phyloP scores from a whole-genome alignment of 805 yeast genomes.

The Lachancea meyersii region DNA sequence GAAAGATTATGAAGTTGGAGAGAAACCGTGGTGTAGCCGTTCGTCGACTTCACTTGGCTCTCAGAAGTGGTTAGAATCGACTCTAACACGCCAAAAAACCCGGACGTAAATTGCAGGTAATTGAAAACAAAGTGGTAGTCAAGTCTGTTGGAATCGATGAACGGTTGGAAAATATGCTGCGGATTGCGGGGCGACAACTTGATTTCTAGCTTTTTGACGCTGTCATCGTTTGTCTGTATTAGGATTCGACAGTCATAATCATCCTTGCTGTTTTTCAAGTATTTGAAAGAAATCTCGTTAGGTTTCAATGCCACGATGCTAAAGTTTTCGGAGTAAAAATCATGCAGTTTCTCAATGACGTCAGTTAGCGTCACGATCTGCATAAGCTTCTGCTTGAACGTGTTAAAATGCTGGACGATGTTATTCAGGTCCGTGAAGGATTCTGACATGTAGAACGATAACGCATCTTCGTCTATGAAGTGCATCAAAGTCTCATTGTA shows the following conservation, averaged over 20 bases:
- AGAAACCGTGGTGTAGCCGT: slow-evolving; percentile 18
- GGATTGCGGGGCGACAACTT: slow-evolving; percentile 30
- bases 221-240: slow-evolving; percentile 26
- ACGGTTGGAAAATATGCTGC: slow-evolving; percentile 31
- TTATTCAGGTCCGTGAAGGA: slow-evolving; percentile 22
- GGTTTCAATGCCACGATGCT: slow-evolving; percentile 29
- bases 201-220: slow-evolving; percentile 27
- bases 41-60: neutral
- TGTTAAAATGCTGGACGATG: slow-evolving; percentile 23
- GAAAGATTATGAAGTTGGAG: slow-evolving; percentile 27
- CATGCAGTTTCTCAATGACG: slow-evolving; percentile 31
- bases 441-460: slow-evolving; percentile 28
- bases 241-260: slow-evolving; percentile 31
- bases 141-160: slow-evolving; percentile 24
- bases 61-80: slow-evolving; percentile 1
- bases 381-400: slow-evolving; percentile 29
- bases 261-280: slow-evolving; percentile 22
- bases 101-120: slow-evolving; percentile 31
- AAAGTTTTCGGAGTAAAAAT: slow-evolving; percentile 30
- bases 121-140: slow-evolving; percentile 33
- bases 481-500: slow-evolving; percentile 28
- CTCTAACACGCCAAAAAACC: slow-evolving; percentile 7
- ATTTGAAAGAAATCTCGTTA: slow-evolving; percentile 32
- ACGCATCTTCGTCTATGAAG: slow-evolving; percentile 22
- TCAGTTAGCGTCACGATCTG: slow-evolving; percentile 31